These are phyloP conservation scores for Collybia mongolica DNA, from an alignment of 768 basidiomycete species.

Conservation along the genomic window DNA sequence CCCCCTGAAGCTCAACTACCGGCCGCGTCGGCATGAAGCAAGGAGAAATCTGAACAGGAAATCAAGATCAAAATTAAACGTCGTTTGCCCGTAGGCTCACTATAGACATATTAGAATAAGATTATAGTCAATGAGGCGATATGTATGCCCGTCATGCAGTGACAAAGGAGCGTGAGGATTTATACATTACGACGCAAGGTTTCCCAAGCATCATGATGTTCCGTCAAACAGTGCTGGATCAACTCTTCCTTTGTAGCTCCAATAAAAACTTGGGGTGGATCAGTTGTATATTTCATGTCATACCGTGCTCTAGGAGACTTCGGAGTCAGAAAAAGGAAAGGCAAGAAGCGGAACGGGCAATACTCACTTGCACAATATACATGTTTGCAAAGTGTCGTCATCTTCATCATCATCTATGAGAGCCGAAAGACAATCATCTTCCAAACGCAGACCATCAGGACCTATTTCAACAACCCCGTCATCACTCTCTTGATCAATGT, in stretches of 20 bases:
- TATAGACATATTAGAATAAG: too few species aligned
- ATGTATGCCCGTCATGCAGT: neutral
- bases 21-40: too few species aligned
- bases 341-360: neutral
- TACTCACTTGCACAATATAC: conserved; percentile 54
- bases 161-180: neutral
- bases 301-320: conserved; percentile 32
- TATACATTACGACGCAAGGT: conserved; percentile 25
- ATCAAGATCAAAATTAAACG: neutral
- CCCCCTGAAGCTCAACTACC: too few species aligned
- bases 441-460: conserved; percentile 38
- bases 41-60: neutral
- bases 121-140: too few species aligned
- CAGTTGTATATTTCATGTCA: conserved; percentile 20
- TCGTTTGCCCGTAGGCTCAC: too few species aligned
- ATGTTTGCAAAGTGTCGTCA: conserved; percentile 30
- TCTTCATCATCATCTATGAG: conserved; percentile 36
- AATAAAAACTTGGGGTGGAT: conserved; percentile 34
- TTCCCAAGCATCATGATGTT: conserved; percentile 53
- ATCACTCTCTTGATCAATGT: conserved; percentile 30
- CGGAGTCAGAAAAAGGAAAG: neutral
- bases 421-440: conserved; percentile 39
- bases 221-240: conserved; percentile 44
- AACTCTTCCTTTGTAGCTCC: conserved; percentile 39
- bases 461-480: conserved; percentile 36